These are phyloP conservation scores for Magnaporthales sp. DNA, from an alignment of 2,329 filamentous ascomycete genomes.

Conservation along the genomic window DNA sequence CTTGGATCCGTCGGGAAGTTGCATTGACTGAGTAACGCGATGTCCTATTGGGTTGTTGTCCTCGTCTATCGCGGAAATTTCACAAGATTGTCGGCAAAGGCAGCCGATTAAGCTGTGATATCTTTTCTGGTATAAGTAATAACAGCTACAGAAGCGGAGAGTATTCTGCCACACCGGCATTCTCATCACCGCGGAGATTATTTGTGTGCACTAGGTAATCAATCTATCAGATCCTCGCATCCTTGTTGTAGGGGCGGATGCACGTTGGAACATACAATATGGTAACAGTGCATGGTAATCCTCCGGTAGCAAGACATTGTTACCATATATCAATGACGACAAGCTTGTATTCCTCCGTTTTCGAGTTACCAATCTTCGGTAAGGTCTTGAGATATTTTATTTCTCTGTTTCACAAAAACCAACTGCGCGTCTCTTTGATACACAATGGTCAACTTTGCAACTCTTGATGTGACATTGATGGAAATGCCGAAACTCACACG, in stretches of 20 bases:
- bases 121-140: neutral
- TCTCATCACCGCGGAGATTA: too few species aligned
- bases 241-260: neutral
- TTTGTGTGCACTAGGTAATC: too few species aligned
- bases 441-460: neutral
- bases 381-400: neutral
- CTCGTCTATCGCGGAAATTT: neutral
- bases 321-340: neutral
- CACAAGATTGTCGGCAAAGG: neutral
- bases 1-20: neutral
- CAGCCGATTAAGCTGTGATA: neutral
- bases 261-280: neutral
- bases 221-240: neutral
- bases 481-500: neutral
- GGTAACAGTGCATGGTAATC: neutral
- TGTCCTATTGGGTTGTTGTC: neutral
- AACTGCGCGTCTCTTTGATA: neutral
- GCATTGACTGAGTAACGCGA: neutral
- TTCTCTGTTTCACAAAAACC: neutral
- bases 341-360: neutral
- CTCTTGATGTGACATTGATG: neutral
- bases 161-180: neutral
- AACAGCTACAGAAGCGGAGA: neutral
- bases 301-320: neutral
- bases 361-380: neutral